These are phyloP conservation scores for Trapa incisa DNA, from an alignment of 345 rosid species.

Conservation along the genomic window DNA sequence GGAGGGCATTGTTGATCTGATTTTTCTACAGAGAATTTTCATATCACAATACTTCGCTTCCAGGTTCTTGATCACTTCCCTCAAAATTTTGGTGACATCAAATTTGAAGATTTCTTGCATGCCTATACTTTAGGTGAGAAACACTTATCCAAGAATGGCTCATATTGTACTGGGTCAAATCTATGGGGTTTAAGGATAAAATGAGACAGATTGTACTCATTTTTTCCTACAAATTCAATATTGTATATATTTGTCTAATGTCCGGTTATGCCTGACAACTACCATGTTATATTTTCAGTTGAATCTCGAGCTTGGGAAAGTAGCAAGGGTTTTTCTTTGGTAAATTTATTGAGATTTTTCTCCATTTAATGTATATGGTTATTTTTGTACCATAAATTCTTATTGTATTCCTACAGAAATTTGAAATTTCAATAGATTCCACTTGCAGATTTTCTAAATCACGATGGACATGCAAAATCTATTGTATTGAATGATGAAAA, in stretches of 20 bases:
- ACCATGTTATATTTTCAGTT: constrained; percentile 40
- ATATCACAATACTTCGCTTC: constrained; percentile 1
- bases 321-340: constrained; percentile 60
- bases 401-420: not conserved
- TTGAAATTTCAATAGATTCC: constrained; percentile 50
- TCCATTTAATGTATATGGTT: not conserved
- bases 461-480: constrained; percentile 59
- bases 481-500: constrained; percentile 49
- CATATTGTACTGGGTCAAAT: too few species aligned
- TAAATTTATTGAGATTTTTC: constrained; percentile 13
- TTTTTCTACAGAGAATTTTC: not conserved
- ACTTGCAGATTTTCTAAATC: constrained; percentile 86
- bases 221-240: not conserved
- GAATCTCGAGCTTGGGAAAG: constrained; percentile 84
- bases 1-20: not conserved
- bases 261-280: not conserved
- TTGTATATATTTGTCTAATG: not conserved
- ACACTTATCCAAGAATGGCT: not conserved
- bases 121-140: constrained; percentile 60
- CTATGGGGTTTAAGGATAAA: too few species aligned
- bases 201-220: too few species aligned
- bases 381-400: not conserved
- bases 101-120: constrained; percentile 51
- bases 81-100: constrained; percentile 18
- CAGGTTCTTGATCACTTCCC: constrained; percentile 40